Base-by-base conservation (phyloP, 768 basidiomycete genomes). In the Multifurca ochricompacta region DNA sequence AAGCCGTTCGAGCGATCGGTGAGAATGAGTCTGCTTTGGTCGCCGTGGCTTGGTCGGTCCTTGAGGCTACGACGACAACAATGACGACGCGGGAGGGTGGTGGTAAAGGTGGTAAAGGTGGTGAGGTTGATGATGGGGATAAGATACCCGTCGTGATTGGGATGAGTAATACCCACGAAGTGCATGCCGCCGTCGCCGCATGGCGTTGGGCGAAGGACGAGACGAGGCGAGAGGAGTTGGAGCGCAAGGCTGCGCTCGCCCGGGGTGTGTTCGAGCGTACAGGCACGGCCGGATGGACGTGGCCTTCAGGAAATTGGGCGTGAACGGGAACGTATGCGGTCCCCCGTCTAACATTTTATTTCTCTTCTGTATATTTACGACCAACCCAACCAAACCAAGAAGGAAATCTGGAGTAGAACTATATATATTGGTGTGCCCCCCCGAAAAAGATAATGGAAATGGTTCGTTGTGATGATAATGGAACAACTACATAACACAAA, bases 1-100 rank as follows among this genome's bases (percentile, higher is more conserved):
- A 68, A 8, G 79, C 77, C 0, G 53, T 65, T 13, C 57, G 64
- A 6, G 48, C 55, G 4, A 61, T 61, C 40, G 63, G 72, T 76
- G 66, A 68, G 14, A 72, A 68, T 27, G 77, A 74, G 41, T 68
- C 91, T 25, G 77, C 81, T 0, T 73, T 80, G 57, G 71, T 91
- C 23, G 90, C 92, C 3, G 70, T 91, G 25, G 86, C 87, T 10
- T 93, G 78, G 67, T 77, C 83, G 1, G 77, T 87, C 58, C 68
- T 75, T 19, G 68, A 69, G 13, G 55, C 49, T 16, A 13, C n/a
- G 6, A 42, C 1, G 3, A 70, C 6, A 68, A 43, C 28, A 27
- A 23, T 16, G 52, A 70, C 51, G 61, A 65, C 19, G 69, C n/a
- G 8, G 19, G n/a, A 19, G 18, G 19, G 8, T 19, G 37, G 3